phyloP scores from a whole-genome alignment of 805 yeast genomes.

The Candida montana region DNA sequence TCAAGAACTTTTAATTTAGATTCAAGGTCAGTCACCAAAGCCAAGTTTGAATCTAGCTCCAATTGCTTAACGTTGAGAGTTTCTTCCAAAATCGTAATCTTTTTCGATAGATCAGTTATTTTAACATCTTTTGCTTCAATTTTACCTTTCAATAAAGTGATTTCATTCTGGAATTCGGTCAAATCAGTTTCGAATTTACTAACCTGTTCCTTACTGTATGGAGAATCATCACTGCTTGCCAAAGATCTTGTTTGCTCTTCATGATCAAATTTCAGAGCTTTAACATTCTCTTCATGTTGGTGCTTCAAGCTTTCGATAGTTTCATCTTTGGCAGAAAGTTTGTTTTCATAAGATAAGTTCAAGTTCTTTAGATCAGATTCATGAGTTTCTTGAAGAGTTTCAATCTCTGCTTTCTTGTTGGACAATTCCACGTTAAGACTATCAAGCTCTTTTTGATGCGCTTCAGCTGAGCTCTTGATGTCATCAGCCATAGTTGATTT shows the following conservation, averaged over 20 bases:
- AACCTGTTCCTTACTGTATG: constrained; percentile 1
- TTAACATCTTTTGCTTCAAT: neutral
- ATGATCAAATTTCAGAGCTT: neutral
- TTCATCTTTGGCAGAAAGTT: neutral
- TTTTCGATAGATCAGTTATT: neutral
- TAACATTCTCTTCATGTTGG: constrained; percentile 1
- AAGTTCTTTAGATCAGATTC: neutral
- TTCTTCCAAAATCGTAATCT: constrained; percentile 2
- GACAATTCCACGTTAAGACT: neutral
- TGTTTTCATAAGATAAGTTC: neutral
- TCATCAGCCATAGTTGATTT: constrained; percentile 2
- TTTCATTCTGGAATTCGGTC: constrained; percentile 6
- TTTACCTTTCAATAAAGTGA: neutral
- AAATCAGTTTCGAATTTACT: constrained; percentile 3
- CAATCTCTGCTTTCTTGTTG: neutral
- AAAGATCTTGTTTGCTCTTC: constrained; percentile 1
- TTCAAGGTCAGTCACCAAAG: neutral
- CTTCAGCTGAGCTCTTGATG: constrained; percentile 3
- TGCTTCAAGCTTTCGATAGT: neutral
- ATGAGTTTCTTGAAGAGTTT: neutral
- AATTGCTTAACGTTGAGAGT: too few relatives aligned
- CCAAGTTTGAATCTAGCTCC: neutral
- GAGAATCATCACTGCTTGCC: constrained; percentile 1
- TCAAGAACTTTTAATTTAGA: neutral
- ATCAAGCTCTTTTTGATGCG: constrained; percentile 2